phyloP scores from a whole-genome alignment of 352 stramenopile genomes.

The Globisporangium sylvaticum region DNA sequence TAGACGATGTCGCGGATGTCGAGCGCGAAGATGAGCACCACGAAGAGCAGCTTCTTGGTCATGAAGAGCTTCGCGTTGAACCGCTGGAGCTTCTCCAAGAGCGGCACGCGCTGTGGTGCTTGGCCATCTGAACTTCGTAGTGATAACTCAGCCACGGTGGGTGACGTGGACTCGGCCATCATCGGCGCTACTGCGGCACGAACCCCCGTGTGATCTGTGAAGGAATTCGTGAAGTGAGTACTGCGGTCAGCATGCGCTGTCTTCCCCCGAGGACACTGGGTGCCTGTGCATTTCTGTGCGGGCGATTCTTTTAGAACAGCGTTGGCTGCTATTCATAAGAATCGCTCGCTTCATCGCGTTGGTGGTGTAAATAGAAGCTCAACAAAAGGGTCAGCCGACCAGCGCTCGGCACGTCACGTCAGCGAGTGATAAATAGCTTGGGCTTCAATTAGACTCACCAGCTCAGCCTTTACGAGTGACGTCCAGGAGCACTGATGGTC shows the following conservation, averaged over 20 bases:
- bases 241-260: not conserved
- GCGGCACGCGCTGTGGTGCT: not conserved
- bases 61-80: constrained; percentile 9
- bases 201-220: not conserved
- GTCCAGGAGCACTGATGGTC: constrained; percentile 1
- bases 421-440: not conserved
- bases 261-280: not conserved
- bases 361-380: not conserved
- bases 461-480: not conserved
- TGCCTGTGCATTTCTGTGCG: not conserved
- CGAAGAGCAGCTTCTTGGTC: constrained; percentile 11
- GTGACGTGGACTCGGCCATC: not conserved
- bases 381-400: not conserved
- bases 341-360: not conserved
- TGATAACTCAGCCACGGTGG: not conserved
- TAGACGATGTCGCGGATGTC: constrained; percentile 25
- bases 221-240: not conserved
- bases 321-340: not conserved
- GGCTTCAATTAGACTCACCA: not conserved
- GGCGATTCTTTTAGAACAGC: not conserved
- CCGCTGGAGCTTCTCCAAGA: not conserved
- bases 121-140: not conserved
- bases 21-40: constrained; percentile 11
- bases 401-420: not conserved
- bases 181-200: not conserved